A percentile compares a stretch with the other conserved stretches of the same genome.
Evolutionary conservation across 1,284 basidiomycete genomes (phyloP).

Genomic region (Melampsora occidentalis): DNA sequence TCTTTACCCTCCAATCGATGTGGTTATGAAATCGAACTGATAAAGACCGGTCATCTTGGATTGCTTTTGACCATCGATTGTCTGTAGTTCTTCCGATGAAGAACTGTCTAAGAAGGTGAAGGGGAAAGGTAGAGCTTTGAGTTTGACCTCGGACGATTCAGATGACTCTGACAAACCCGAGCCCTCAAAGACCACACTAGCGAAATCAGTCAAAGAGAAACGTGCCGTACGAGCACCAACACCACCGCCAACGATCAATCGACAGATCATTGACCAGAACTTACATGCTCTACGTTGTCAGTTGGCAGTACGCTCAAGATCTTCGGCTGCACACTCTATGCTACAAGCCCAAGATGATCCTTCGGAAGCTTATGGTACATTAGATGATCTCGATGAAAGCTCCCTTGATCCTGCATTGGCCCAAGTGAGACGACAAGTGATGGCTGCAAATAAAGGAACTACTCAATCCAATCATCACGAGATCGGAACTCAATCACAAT

Average conservation of each 20-base stretch:
- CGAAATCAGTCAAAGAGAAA: constrained; percentile 8
- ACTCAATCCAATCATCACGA: background rate
- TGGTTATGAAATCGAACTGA: too few relatives aligned
- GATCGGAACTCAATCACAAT: background rate
- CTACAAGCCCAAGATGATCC: background rate
- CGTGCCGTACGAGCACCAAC: constrained; percentile 14
- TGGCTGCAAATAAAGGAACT: background rate
- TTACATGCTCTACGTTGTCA: too few relatives aligned
- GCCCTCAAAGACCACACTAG: background rate
- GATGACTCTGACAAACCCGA: background rate
- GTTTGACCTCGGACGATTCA: background rate
- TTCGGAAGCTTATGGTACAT: background rate
- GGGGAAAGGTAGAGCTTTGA: background rate
- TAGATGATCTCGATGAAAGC: background rate
- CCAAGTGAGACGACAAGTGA: background rate
- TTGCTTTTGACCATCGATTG: background rate
- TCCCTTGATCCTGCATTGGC: background rate
- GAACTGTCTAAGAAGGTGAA: background rate
- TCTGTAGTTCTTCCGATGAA: constrained; percentile 10
- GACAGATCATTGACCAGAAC: background rate
- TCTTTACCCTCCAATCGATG: too few relatives aligned
- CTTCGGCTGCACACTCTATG: too few relatives aligned
- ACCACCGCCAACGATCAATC: constrained; percentile 9
- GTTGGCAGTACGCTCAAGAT: too few relatives aligned
- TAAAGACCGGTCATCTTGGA: too few relatives aligned